Evolutionary conservation across 805 yeast genomes (phyloP), one percentile per base, ranked within the genome.

Genomic region (Lipomyces anomalus): DNA sequence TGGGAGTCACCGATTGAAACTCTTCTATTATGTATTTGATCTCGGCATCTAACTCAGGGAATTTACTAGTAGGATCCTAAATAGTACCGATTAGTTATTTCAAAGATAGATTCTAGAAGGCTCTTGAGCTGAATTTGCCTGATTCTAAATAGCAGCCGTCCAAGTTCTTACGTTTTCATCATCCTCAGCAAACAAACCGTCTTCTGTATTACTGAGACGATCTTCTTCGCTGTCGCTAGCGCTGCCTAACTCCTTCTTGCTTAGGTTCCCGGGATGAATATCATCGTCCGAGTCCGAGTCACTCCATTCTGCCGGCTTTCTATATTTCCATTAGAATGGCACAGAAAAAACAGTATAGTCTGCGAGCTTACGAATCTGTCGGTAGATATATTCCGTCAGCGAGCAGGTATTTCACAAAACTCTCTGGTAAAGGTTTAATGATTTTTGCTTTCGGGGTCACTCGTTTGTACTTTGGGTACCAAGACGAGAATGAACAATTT

Each of bases 171-270:
- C 48, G 43, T 42, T 52, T 7, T 52, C 55, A 9, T 49, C 56
- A 4, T 52, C 59, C 6, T 48, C 52, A n/a, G 53, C 58, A 16
- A 33, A 21, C n/a, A 28, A 30, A 34, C 57, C 61, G 16, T 52
- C 57, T 2, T 55, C 57, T 2, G 42, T 55, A 4, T 42, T 54
- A 4, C 59, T 69, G 6, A 63, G 66, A 2, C 63, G 69, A 2
- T 67, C 74, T 1, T 71, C 78, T 30, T 80, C 83, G 84, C 90
- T 82, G 52, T 81, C 88, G 51, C 86, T 78, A 28, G 81, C 87
- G 48, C 78, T 11, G 18, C 24, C 39, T 16, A 40, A 18, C 13
- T 24, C 43, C 29, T 9, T 16, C 13, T 13, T 17, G 11, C 6
- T 18, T n/a, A 22, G 35, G 78, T 50, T 79, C 81, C 42, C 21